Evolutionary conservation across 306 rosid genomes (phyloP), one percentile per base, ranked within the genome.

Genomic region (Gastrolobium bilobum): DNA sequence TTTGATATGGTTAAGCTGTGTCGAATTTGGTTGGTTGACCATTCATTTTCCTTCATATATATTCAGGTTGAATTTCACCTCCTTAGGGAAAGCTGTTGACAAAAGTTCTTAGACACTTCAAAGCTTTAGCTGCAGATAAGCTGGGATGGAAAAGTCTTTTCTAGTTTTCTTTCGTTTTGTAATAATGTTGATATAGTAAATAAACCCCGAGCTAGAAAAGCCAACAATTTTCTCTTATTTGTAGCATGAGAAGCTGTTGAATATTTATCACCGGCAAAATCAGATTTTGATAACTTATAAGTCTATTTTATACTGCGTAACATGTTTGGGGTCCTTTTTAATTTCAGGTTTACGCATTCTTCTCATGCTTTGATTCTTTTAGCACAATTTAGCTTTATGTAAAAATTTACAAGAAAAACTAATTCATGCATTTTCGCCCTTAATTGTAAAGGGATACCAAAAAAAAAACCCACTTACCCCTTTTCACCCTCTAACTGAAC

Each of bases 1-100:
- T 31, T 56, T 53, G 50, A 56, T 43, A 13, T 29, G 20, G 59
- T 60, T 47, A 53, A 34, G 46, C 59, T 29, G 76, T 71, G 63
- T 59, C 46, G 2, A 40, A 4, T 20, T 50, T 65, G 54, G 43
- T 73, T 54, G 46, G 67, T 59, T 73, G 31, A 68, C 52, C 58
- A 60, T 74, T 73, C 59, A 69, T 80, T 63, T 65, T 48, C n/a
- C 29, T 43, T 39, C 35, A 53, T 51, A 26, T 30, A 44, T 50
- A 77, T 68, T 71, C 88, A 94, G 99, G 92, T 77, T 94, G 66
- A 92, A 84, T 73, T 87, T 94, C 83, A 92, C 97, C 59, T 86
- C 99, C 48, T 66, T 94, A 85, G 88, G 87, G 48, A 94, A 87
- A 86, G 80, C 89, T 73, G 66, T 88, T 54, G 92, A 88, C 34